Evolutionary conservation across 352 stramenopile genomes (phyloP), one percentile per base, ranked within the genome.

Genomic region (Aphanomyces cochlioides): DNA sequence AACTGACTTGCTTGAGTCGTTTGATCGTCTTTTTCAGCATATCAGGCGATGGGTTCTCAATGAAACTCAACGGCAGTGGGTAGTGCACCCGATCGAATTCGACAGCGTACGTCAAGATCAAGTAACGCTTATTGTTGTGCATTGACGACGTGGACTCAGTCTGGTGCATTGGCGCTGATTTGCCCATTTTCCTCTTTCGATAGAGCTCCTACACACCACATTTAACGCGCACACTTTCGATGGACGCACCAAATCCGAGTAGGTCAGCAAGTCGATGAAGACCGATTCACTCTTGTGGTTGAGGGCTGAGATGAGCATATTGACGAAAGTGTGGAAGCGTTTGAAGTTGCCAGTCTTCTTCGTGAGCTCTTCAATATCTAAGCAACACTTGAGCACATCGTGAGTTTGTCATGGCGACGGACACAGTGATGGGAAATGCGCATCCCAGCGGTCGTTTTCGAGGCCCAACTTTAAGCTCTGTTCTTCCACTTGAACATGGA

Each of bases 81-180:
- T 97, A 98, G 75, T 98, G 93, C 7, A 98, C 93, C 36, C 90
- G 83, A 57, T 98, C 93, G 66, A 97, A 98, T 69, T 97, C 90
- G 3, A 91, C 92, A 1, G 85, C 85, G 70, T 98, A 98, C 2
- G 93, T 98, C 36, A 98, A 69, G 66, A 98, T 98, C 8, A 98
- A 75, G 75, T 97, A 98, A 17, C 92, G 76, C 72, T 97, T 97
- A 54, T 75, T 80, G 36, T 47, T 50, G 17, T 67, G 65, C 10
- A 37, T 37, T 40, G 53, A 45, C 50, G 21, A 43, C 13, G 50
- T 54, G 34, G 17, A 40, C 28, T 28, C 45, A 43, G 50, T 37
- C 0, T 75, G 60, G 28, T 40, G 19, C 4, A 48, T 64, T 36
- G 58, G 47, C 72, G 57, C 74, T 64, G 50, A 40, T 57, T 21